Conservation (phyloP, 106 monocot genomes). For the Dendrobium officinale region DNA sequence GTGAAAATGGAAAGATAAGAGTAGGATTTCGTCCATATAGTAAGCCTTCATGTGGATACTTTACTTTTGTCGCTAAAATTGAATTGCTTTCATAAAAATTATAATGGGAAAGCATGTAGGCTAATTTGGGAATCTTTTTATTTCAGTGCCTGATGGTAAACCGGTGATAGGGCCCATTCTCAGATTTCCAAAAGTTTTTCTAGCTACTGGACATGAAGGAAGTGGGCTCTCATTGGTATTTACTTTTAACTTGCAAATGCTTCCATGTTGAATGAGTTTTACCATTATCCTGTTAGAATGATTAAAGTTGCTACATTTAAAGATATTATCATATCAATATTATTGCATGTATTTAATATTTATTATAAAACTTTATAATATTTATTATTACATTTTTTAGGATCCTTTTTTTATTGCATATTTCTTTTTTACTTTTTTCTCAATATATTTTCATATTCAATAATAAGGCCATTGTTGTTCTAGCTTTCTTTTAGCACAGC, state of each 20-base stretch:
- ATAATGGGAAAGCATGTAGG: not conserved
- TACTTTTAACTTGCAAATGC: not conserved
- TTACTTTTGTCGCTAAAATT: not conserved
- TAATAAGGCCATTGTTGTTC: too few relatives aligned
- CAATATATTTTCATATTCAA: too few relatives aligned
- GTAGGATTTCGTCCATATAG: slow-evolving; percentile 85
- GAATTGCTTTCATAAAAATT: not conserved
- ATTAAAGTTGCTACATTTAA: too few relatives aligned
- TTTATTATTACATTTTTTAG: too few relatives aligned
- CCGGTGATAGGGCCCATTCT: slow-evolving; percentile 71
- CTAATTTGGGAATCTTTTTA: slow-evolving; percentile 9
- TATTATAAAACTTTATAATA: too few relatives aligned
- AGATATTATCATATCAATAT: too few relatives aligned
- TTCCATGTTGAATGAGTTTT: not conserved
- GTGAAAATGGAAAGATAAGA: slow-evolving; percentile 33
- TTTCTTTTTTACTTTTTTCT: too few relatives aligned
- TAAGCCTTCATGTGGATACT: slow-evolving; percentile 17
- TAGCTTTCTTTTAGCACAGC: not conserved
- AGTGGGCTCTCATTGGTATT: slow-evolving; percentile 77
- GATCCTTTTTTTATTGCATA: too few relatives aligned
- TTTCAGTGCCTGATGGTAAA: slow-evolving; percentile 92
- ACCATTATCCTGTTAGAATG: too few relatives aligned
- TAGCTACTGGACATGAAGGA: slow-evolving; percentile 94
- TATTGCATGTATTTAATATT: too few relatives aligned
- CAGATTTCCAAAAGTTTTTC: slow-evolving; percentile 46